Percentiles rank a stretch among this genome's conserved stretches.
phyloP scores from a whole-genome alignment of 495 filamentous ascomycete genomes.

The Trichoderma virens region DNA sequence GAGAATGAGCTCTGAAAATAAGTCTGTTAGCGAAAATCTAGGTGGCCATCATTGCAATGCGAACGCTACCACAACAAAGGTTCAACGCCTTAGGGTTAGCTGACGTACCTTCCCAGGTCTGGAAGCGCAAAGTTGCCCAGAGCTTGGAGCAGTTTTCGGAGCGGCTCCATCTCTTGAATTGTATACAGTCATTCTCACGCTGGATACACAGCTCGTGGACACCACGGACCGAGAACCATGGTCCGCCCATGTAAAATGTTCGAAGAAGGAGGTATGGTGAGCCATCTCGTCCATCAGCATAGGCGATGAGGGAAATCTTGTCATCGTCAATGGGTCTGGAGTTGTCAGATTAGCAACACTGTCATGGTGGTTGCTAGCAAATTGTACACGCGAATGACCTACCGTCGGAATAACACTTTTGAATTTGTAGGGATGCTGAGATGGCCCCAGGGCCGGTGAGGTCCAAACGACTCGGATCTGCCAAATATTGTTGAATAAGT shows the following conservation, averaged over 20 bases:
- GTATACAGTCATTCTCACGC: conserved; percentile 37
- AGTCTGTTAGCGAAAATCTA: conserved; percentile 14
- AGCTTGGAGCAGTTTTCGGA: conserved; percentile 34
- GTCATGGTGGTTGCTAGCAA: background rate
- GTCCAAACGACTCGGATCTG: conserved; percentile 29
- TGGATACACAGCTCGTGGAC: conserved; percentile 43
- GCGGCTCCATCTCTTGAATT: conserved; percentile 41
- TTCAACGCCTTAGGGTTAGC: background rate
- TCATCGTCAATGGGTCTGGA: conserved; percentile 44
- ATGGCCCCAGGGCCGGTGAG: conserved; percentile 34
- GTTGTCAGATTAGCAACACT: background rate
- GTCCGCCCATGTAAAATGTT: conserved; percentile 28
- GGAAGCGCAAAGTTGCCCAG: conserved; percentile 45
- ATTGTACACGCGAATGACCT: conserved; percentile 12
- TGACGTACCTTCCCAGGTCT: conserved; percentile 47
- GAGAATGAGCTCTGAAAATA: conserved; percentile 54
- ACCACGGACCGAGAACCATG: conserved; percentile 39
- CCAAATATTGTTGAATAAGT: background rate
- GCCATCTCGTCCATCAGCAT: conserved; percentile 31
- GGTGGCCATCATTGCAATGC: background rate
- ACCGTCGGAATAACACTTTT: conserved; percentile 46
- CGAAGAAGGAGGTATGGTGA: conserved; percentile 36
- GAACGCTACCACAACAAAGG: background rate
- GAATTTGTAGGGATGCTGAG: conserved; percentile 35
- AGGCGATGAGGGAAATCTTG: conserved; percentile 40